Percentiles rank a stretch among this genome's conserved stretches.
Conservation (phyloP, 371 early-diverging fungal genomes). For the Catenaria anguillulae region DNA sequence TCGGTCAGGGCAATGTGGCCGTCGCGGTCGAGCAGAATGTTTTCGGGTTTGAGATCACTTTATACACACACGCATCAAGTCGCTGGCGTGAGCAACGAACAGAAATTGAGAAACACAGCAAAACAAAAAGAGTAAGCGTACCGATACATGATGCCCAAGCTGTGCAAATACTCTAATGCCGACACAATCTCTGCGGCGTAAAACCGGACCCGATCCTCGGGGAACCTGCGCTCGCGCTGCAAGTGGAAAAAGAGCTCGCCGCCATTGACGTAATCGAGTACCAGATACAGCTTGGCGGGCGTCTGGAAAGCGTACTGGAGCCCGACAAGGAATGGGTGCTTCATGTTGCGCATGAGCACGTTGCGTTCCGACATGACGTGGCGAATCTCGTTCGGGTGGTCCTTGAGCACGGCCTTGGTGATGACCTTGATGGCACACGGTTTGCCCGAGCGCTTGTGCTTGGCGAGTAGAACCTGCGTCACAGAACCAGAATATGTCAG, state of each 20-base stretch:
- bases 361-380: conserved; percentile 48
- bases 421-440: conserved; percentile 7
- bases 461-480: conserved; percentile 6
- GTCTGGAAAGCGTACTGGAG: conserved; percentile 56
- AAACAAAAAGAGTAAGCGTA: neutral
- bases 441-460: conserved; percentile 4
- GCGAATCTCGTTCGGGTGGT: conserved; percentile 6
- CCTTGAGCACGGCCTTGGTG: conserved; percentile 3
- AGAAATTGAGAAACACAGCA: no score
- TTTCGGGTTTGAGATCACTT: conserved; percentile 51
- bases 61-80: conserved; percentile 15
- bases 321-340: conserved; percentile 49
- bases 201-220: conserved; percentile 44
- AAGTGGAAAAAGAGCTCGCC: conserved; percentile 59
- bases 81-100: no score
- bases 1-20: conserved; percentile 68
- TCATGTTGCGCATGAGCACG: conserved; percentile 45
- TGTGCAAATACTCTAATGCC: conserved; percentile 55
- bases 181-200: conserved; percentile 56
- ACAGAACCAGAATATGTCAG: neutral
- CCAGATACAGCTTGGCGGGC: conserved; percentile 45
- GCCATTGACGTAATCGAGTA: conserved; percentile 67
- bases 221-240: conserved; percentile 40
- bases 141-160: conserved; percentile 37
- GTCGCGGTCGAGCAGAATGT: conserved; percentile 41